These are phyloP conservation scores for Piper longum DNA, from an alignment of 164 flowering plant genomes.

Conservation along the genomic window DNA sequence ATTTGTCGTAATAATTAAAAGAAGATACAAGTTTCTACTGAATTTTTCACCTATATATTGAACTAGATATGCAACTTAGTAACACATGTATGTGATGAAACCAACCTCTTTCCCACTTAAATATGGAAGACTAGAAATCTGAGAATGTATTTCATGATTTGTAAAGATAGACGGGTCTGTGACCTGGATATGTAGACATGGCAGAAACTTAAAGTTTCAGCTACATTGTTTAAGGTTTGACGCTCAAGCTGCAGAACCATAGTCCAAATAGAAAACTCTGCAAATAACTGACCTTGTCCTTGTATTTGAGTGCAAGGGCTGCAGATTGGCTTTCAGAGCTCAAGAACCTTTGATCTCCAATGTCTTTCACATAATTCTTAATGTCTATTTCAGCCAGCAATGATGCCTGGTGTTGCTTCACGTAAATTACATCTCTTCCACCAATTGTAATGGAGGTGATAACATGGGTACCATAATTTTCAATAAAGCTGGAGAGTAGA, in stretches of 20 bases:
- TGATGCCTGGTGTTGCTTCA: conserved; percentile 91
- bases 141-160: conserved; percentile 25
- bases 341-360: conserved; percentile 65
- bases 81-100: neutral
- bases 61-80: neutral
- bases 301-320: conserved; percentile 46
- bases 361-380: conserved; percentile 63
- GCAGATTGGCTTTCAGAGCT: conserved; percentile 39
- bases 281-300: conserved; percentile 64
- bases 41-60: too few relatives aligned
- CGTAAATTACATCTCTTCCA: conserved; percentile 88
- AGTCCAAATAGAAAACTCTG: conserved; percentile 1
- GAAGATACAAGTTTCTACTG: neutral
- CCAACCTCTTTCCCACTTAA: conserved; percentile 27
- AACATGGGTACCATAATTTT: conserved; percentile 88
- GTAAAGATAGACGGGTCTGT: conserved; percentile 14
- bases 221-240: neutral
- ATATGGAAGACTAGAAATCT: conserved; percentile 16
- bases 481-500: conserved; percentile 64
- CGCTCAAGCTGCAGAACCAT: conserved; percentile 1
- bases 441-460: conserved; percentile 87
- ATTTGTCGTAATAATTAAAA: too few relatives aligned
- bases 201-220: conserved; percentile 3
- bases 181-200: conserved; percentile 15
- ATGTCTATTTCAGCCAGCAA: conserved; percentile 58